Percentiles rank a stretch among this genome's conserved stretches.
These are phyloP conservation scores for Violaceomyces palustris DNA, from an alignment of 1,284 basidiomycete species.

Conservation along the genomic window DNA sequence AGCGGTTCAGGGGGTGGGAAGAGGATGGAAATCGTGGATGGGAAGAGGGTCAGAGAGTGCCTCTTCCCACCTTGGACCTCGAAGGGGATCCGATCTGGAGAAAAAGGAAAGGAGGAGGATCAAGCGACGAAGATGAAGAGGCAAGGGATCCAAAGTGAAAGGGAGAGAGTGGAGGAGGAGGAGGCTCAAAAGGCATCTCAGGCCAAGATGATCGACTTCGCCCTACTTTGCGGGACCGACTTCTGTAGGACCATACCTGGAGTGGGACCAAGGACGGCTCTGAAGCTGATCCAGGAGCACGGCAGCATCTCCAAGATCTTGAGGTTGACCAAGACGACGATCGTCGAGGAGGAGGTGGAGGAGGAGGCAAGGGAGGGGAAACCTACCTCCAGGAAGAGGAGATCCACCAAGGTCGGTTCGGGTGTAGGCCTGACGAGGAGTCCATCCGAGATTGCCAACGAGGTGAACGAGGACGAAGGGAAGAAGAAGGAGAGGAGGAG, in stretches of 20 bases:
- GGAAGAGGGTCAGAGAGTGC: slow-evolving; percentile 12
- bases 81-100: background rate
- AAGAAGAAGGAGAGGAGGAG: background rate
- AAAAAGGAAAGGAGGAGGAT: too few species aligned
- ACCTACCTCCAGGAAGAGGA: background rate
- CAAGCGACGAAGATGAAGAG: too few species aligned
- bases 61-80: slow-evolving; percentile 41
- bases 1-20: slow-evolving; percentile 5
- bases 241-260: slow-evolving; percentile 48
- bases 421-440: background rate
- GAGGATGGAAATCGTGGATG: slow-evolving; percentile 37
- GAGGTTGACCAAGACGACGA: background rate
- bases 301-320: slow-evolving; percentile 28
- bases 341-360: background rate
- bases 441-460: background rate
- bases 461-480: slow-evolving; percentile 6
- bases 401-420: background rate
- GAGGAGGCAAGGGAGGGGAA: background rate
- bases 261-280: slow-evolving; percentile 33
- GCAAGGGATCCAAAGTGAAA: too few species aligned
- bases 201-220: slow-evolving; percentile 44
- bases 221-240: slow-evolving; percentile 50
- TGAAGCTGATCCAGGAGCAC: slow-evolving; percentile 33
- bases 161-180: too few species aligned
- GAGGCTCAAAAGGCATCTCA: slow-evolving; percentile 20